Base-by-base conservation (phyloP, 352 stramenopile species). In the Globisporangium cystogenes region DNA sequence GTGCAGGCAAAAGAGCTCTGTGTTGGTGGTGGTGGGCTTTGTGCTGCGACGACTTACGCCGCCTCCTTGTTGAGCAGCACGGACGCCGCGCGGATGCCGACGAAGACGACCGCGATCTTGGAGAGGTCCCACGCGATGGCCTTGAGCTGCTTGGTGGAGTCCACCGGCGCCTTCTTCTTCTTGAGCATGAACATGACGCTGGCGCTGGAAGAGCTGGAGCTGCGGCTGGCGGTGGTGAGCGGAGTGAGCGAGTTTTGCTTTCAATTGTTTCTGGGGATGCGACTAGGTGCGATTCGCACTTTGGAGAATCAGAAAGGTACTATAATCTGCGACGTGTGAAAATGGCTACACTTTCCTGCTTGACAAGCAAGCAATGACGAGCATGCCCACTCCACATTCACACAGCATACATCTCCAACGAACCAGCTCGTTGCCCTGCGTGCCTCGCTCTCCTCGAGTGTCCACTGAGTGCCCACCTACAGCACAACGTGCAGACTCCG, bases 141-240 rank as follows among this genome's bases (percentile, higher is more conserved):
- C 65, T 89, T 90, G 59, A 89, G 66, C 64, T 88, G 77, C 70
- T 90, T 85, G 58, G 60, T 66, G 44, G 68, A 72, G 67, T 93
- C 82, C 43, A 91, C 76, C 64, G 88, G 78, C 65, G 78, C 70
- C 66, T 90, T 89, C 75, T 91, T 90, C 75, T 93, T 93, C 72
- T 87, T 88, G 63, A 90, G 80, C 80, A 88, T 87, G 51, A 90
- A 90, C 80, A 90, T 90, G 44, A 31, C 71, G 51, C 52, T 36
- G 31, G 4, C n/a, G 7, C 31, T 29, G 1, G 35, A 10, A 6
- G 26, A 20, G 48, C 29, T 31, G 47, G n/a, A 39, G 42, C 14
- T 27, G 14, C 20, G 31, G 43, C 21, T 24, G 26, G 24, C 14
- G 15, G 16, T 31, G 3, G 16, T 11, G 44, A 50, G 31, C 20